Evolutionary conservation across 192 early-diverging fungal species (phyloP).

Genomic region (Umbelopsis vinacea): DNA sequence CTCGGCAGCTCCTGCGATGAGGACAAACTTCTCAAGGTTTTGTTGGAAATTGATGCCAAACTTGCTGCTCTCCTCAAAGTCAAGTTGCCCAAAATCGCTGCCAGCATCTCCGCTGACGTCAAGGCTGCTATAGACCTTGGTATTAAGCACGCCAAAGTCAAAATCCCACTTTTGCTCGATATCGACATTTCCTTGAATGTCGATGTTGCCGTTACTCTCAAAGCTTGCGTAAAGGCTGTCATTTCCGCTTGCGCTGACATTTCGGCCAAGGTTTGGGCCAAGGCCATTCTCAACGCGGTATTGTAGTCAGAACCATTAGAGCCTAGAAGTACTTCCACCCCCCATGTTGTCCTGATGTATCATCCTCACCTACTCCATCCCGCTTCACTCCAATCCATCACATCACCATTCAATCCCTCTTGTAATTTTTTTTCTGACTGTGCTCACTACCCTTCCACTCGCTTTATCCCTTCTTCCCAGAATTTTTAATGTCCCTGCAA

Average conservation of each 20-base stretch:
- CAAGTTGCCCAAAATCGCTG: slow-evolving; percentile 27
- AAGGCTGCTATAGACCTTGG: slow-evolving; percentile 13
- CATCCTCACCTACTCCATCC: not conserved
- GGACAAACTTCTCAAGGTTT: slow-evolving; percentile 3
- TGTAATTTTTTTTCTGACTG: not conserved
- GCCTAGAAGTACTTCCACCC: too few relatives aligned
- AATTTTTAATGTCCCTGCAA: not conserved
- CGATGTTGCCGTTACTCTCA: slow-evolving; percentile 11
- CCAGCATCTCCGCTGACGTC: not conserved
- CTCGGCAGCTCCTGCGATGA: slow-evolving; percentile 16
- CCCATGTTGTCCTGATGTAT: too few relatives aligned
- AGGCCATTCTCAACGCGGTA: slow-evolving; percentile 12
- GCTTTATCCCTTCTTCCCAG: not conserved
- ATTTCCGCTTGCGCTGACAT: slow-evolving; percentile 22
- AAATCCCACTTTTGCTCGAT: not conserved
- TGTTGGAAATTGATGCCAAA: slow-evolving; percentile 26
- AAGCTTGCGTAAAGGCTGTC: slow-evolving; percentile 16
- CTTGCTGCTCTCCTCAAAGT: slow-evolving; percentile 2
- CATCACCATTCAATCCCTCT: not conserved
- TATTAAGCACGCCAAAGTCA: slow-evolving; percentile 16
- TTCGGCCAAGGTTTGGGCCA: slow-evolving; percentile 14
- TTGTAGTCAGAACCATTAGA: not conserved
- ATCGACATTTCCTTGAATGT: slow-evolving; percentile 2
- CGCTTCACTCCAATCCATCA: not conserved
- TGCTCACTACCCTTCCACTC: not conserved